Percentiles rank a stretch among this genome's conserved stretches.
These are phyloP conservation scores for Mallotus japonicus DNA, from an alignment of 441 rosid genomes.

Conservation along the genomic window DNA sequence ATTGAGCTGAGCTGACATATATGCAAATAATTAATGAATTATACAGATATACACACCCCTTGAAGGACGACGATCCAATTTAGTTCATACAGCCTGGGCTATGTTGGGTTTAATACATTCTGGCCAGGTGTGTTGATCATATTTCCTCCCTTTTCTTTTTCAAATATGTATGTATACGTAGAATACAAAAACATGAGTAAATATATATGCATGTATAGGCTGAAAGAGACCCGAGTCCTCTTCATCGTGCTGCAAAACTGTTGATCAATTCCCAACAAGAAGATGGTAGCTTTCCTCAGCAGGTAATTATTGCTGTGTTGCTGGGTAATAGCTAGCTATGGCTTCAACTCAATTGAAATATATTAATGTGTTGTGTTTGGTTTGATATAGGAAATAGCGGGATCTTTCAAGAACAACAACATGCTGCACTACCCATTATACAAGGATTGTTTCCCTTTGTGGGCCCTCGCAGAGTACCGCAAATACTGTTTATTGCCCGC, in stretches of 20 bases:
- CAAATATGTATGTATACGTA: too few relatives aligned
- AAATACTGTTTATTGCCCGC: slow-evolving; percentile 19
- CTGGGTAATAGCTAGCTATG: too few relatives aligned
- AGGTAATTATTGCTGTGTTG: too few relatives aligned
- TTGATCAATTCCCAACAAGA: slow-evolving; percentile 64
- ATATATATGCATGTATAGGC: slow-evolving; percentile 28
- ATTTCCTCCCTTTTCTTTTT: too few relatives aligned
- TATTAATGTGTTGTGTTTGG: too few relatives aligned
- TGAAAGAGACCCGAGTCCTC: slow-evolving; percentile 59
- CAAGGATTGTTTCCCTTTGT: slow-evolving; percentile 51
- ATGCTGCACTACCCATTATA: slow-evolving; percentile 51
- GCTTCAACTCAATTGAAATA: too few relatives aligned
- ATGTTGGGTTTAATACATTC: slow-evolving; percentile 59
- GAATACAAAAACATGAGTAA: too few relatives aligned
- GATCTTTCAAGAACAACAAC: slow-evolving; percentile 52
- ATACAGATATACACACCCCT: slow-evolving; percentile 54
- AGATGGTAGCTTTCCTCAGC: slow-evolving; percentile 65
- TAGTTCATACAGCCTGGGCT: slow-evolving; percentile 76
- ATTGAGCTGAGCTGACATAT: too few relatives aligned
- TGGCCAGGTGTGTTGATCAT: slow-evolving; percentile 52
- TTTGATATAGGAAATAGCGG: slow-evolving; percentile 43
- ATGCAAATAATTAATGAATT: too few relatives aligned
- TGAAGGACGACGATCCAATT: slow-evolving; percentile 52
- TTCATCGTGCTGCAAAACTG: slow-evolving; percentile 59
- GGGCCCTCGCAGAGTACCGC: slow-evolving; percentile 61